Evolutionary conservation across 2,329 filamentous ascomycete genomes (phyloP).

Genomic region (Verticillium alfalfae): DNA sequence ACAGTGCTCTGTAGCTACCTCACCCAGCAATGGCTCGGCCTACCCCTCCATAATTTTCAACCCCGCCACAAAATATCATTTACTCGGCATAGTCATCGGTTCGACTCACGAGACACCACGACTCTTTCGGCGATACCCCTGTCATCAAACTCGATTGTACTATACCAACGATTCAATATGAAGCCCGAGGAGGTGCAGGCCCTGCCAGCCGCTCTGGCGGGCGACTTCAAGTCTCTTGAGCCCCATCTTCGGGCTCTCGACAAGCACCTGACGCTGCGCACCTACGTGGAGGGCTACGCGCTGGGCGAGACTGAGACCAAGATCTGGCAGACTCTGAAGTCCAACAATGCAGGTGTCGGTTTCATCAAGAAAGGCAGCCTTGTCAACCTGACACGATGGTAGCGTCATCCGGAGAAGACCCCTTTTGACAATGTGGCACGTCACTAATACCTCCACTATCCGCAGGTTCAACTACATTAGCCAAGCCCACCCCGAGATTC

Average conservation of each 20-base stretch:
- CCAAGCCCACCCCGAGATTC: conserved; percentile 71
- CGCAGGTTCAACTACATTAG: conserved; percentile 69
- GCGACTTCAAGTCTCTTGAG: conserved; percentile 80
- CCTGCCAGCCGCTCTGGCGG: conserved; percentile 44
- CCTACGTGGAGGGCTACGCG: conserved; percentile 77
- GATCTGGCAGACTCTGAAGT: conserved; percentile 77
- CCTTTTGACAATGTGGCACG: neutral
- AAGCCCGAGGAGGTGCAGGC: conserved; percentile 51
- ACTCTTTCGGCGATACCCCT: neutral
- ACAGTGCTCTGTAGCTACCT: neutral
- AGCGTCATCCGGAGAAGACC: neutral
- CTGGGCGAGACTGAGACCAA: conserved; percentile 73
- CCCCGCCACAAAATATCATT: conserved; percentile 16
- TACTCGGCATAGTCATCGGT: neutral
- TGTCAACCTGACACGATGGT: conserved; percentile 75
- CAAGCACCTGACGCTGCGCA: conserved; percentile 80
- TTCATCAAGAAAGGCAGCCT: conserved; percentile 75
- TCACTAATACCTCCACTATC: neutral
- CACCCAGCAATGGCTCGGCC: neutral
- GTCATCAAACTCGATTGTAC: conserved; percentile 2
- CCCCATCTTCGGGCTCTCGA: conserved; percentile 71
- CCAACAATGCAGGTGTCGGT: conserved; percentile 77
- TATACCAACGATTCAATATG: conserved; percentile 32
- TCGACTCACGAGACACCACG: conserved; percentile 11
- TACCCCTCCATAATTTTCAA: conserved; percentile 8